A percentile compares a stretch with the other conserved stretches of the same genome.
These are phyloP conservation scores for Calamus simplicifolius DNA, from an alignment of 176 grass and related monocot genomes.

Conservation along the genomic window DNA sequence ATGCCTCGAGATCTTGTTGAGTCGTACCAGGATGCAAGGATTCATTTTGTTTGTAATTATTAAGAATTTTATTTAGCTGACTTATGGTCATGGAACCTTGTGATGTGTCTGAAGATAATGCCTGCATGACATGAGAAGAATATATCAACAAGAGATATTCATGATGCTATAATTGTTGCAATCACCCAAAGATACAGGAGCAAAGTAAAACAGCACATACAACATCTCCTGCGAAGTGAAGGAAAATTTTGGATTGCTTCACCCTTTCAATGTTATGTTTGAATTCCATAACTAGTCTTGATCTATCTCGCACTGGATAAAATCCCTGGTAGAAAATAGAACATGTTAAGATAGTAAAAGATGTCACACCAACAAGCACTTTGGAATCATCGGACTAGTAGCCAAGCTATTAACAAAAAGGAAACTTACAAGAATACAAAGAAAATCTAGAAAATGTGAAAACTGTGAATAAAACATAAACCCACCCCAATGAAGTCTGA, in stretches of 20 bases:
- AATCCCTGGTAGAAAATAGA: conserved; percentile 52
- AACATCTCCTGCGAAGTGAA: conserved; percentile 38
- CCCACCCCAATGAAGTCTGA: conserved; percentile 96
- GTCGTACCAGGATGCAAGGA: conserved; percentile 27
- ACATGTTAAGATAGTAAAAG: background rate
- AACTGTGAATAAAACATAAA: conserved; percentile 9
- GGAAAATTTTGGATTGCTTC: conserved; percentile 48
- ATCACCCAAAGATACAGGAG: too few relatives aligned
- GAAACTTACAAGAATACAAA: background rate
- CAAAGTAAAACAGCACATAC: conserved; percentile 16
- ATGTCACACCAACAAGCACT: conserved; percentile 2
- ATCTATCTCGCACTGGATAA: conserved; percentile 86
- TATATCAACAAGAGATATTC: conserved; percentile 4
- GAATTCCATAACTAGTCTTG: conserved; percentile 61
- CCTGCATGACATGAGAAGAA: conserved; percentile 29
- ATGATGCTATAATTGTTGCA: too few relatives aligned
- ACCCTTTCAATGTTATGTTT: conserved; percentile 50
- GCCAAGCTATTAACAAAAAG: too few relatives aligned
- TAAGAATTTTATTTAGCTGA: conserved; percentile 44
- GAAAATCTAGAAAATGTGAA: conserved; percentile 3
- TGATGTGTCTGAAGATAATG: conserved; percentile 61
- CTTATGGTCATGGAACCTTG: conserved; percentile 41
- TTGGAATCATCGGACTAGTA: background rate
- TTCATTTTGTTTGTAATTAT: conserved; percentile 37
- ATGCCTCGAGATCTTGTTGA: conserved; percentile 40